Evolutionary conservation across 345 rosid species (phyloP).

Genomic region (Turritis glabra): DNA sequence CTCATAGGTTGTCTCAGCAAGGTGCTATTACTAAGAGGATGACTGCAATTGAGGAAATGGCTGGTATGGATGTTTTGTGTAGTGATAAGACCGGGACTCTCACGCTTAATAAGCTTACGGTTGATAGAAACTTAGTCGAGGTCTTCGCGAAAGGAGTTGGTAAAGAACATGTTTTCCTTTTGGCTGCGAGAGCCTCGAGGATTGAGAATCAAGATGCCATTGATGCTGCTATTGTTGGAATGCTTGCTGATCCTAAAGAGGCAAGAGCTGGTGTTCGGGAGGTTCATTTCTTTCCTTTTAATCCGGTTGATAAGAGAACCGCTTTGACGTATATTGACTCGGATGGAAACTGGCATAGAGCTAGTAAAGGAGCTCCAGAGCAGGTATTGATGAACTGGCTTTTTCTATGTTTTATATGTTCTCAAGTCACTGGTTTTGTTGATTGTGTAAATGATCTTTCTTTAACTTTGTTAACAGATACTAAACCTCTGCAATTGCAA

Average conservation of each 20-base stretch:
- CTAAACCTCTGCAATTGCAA: conserved; percentile 67
- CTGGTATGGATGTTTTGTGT: conserved; percentile 94
- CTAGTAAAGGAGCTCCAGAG: conserved; percentile 95
- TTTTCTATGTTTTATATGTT: neutral
- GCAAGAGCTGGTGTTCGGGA: conserved; percentile 81
- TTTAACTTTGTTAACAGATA: conserved; percentile 49
- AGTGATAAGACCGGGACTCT: conserved; percentile 93
- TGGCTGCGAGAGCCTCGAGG: conserved; percentile 92
- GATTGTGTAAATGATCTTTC: neutral
- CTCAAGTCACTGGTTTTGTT: neutral
- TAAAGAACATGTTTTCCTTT: conserved; percentile 66
- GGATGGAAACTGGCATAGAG: conserved; percentile 76
- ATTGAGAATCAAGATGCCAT: conserved; percentile 87
- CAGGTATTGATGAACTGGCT: conserved; percentile 47
- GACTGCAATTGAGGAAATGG: conserved; percentile 98
- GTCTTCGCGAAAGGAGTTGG: conserved; percentile 77
- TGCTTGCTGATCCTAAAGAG: conserved; percentile 98
- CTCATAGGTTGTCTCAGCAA: conserved; percentile 78
- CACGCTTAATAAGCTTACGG: conserved; percentile 77
- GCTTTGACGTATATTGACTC: conserved; percentile 82
- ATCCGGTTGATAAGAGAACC: conserved; percentile 91
- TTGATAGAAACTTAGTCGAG: conserved; percentile 73
- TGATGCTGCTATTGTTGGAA: conserved; percentile 91
- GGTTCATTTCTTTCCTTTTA: conserved; percentile 86
- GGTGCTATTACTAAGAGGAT: conserved; percentile 90